phyloP scores from a whole-genome alignment of 139 green algal species.

The Trebouxia sp. region DNA sequence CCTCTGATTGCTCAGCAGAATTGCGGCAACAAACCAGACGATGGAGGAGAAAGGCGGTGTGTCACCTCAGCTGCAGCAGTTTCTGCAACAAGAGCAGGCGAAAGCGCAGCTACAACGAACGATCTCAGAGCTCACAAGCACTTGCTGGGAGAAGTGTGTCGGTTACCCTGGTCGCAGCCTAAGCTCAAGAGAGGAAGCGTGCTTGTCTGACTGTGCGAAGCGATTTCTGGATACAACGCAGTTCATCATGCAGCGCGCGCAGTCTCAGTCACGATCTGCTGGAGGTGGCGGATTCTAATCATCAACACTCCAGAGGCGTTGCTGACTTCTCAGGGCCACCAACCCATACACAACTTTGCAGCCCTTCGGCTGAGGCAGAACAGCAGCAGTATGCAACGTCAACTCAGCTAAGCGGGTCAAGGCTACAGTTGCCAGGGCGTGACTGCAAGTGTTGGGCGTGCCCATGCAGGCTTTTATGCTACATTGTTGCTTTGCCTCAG shows the following conservation, averaged over 20 bases:
- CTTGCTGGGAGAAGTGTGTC: conserved; percentile 72
- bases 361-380: too few relatives aligned
- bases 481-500: too few relatives aligned
- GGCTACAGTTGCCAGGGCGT: too few relatives aligned
- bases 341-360: too few relatives aligned
- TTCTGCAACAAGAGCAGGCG: conserved; percentile 45
- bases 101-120: conserved; percentile 67
- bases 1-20: not conserved
- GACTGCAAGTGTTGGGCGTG: too few relatives aligned
- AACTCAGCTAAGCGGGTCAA: too few relatives aligned
- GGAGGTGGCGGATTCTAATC: too few relatives aligned
- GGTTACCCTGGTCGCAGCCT: conserved; percentile 53
- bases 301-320: too few relatives aligned
- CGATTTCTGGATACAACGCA: conserved; percentile 76
- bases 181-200: conserved; percentile 56
- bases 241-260: conserved; percentile 45
- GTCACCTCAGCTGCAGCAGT: not conserved
- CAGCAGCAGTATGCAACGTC: too few relatives aligned
- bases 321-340: too few relatives aligned
- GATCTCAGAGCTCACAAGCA: conserved; percentile 49
- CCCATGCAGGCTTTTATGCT: too few relatives aligned
- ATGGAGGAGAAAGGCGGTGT: not conserved
- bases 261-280: not conserved
- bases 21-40: not conserved
- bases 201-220: conserved; percentile 72